A percentile compares a stretch with the other conserved stretches of the same genome.
Conservation (phyloP, 2,329 filamentous ascomycete genomes). For the Teratosphaeria epicoccoides region DNA sequence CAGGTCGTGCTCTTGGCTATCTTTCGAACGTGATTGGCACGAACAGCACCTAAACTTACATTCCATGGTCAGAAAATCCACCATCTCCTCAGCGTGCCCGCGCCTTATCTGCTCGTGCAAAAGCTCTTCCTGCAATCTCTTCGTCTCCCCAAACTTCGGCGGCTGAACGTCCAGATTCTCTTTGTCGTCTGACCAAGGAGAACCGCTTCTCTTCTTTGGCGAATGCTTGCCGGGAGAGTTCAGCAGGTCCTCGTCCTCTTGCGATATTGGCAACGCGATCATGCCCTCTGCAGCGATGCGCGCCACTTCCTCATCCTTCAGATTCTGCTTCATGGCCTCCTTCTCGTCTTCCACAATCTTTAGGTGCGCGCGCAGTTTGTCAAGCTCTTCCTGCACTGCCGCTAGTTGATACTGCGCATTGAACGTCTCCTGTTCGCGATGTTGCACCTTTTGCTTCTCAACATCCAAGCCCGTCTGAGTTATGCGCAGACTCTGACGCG, state of each 20-base stretch:
- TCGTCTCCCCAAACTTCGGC: constrained; percentile 36
- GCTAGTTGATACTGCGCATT: constrained; percentile 55
- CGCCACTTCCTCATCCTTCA: constrained; percentile 62
- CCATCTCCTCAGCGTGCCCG: constrained; percentile 58
- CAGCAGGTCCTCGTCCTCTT: constrained; percentile 48
- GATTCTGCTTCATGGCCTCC: constrained; percentile 60
- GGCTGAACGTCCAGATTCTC: constrained; percentile 32
- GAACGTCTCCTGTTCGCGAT: constrained; percentile 60
- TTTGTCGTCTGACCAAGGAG: constrained; percentile 37
- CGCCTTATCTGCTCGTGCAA: constrained; percentile 47
- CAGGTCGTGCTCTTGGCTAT: constrained; percentile 28
- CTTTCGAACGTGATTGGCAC: constrained; percentile 37
- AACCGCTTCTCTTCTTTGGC: constrained; percentile 37
- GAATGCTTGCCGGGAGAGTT: constrained; percentile 46
- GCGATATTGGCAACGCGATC: constrained; percentile 50
- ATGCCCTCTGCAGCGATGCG: constrained; percentile 62
- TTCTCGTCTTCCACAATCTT: constrained; percentile 58
- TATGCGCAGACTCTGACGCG: constrained; percentile 44
- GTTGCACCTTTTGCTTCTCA: constrained; percentile 51
- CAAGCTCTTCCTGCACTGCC: constrained; percentile 55
- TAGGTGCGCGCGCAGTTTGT: constrained; percentile 37
- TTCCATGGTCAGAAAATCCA: constrained; percentile 67
- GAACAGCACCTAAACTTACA: constrained; percentile 58
- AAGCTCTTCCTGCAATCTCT: constrained; percentile 43
- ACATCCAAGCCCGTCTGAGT: constrained; percentile 50